These are phyloP conservation scores for Cladosporium sp. DNA, from an alignment of 2,329 filamentous ascomycete genomes.

Conservation along the genomic window DNA sequence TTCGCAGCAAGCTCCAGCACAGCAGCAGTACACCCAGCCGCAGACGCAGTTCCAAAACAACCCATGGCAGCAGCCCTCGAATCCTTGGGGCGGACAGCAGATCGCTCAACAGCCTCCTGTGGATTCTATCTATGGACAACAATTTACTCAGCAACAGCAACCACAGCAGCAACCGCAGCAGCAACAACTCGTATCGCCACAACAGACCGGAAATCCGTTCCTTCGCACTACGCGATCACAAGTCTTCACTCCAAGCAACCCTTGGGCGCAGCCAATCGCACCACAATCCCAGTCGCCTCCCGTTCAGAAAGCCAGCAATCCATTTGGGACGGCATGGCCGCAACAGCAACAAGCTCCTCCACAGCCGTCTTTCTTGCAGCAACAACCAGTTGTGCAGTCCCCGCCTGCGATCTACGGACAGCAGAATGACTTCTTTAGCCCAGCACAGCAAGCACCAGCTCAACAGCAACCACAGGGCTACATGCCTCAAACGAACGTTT, in stretches of 20 bases:
- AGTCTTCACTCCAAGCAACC: constrained; percentile 39
- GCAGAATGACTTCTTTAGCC: constrained; percentile 27
- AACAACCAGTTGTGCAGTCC: constrained; percentile 24
- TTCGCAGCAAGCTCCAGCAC: constrained; percentile 28
- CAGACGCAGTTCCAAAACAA: constrained; percentile 24
- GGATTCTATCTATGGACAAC: constrained; percentile 20
- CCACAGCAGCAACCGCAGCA: constrained; percentile 21
- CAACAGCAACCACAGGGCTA: constrained; percentile 8
- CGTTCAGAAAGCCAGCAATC: constrained; percentile 14
- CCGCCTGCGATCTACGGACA: constrained; percentile 24
- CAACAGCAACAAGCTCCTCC: neutral
- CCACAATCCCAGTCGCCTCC: constrained; percentile 34
- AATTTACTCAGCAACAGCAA: constrained; percentile 19
- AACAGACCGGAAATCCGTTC: constrained; percentile 47
- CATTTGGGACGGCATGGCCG: constrained; percentile 11
- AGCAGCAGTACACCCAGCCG: constrained; percentile 15
- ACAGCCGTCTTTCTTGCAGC: constrained; percentile 27
- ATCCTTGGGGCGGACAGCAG: constrained; percentile 28
- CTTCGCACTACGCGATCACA: constrained; percentile 41
- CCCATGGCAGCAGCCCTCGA: constrained; percentile 20
- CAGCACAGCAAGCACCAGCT: constrained; percentile 14
- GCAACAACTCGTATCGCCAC: constrained; percentile 39
- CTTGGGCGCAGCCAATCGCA: constrained; percentile 38
- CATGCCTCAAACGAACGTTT: neutral
- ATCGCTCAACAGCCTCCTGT: constrained; percentile 21